A percentile compares a stretch with the other conserved stretches of the same genome.
Conservation (phyloP, 805 yeast species). For the Lachancea mirantina region DNA sequence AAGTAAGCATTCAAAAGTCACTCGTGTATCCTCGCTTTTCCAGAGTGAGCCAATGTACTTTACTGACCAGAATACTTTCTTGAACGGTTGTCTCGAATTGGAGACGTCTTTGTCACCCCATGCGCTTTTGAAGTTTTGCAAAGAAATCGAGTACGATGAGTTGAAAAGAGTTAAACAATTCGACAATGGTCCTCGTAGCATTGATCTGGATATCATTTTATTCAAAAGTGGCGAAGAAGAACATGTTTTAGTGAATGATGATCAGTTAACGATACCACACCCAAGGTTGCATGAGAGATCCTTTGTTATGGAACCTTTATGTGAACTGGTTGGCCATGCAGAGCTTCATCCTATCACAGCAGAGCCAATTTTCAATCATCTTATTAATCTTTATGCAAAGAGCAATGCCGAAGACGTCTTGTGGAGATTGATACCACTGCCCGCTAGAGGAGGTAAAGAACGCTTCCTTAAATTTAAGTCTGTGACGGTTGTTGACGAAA, state of each 20-base stretch:
- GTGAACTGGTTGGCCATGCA: slow-evolving; percentile 67
- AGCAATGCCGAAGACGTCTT: slow-evolving; percentile 47
- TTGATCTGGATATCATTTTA: slow-evolving; percentile 81
- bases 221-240: slow-evolving; percentile 36
- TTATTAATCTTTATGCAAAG: slow-evolving; percentile 42
- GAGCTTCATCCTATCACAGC: slow-evolving; percentile 78
- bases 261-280: slow-evolving; percentile 73
- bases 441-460: slow-evolving; percentile 20
- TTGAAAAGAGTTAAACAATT: slow-evolving; percentile 66
- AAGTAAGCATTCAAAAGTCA: slow-evolving; percentile 39
- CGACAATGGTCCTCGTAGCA: slow-evolving; percentile 87
- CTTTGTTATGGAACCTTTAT: slow-evolving; percentile 83
- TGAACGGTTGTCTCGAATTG: slow-evolving; percentile 74
- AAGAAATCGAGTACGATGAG: slow-evolving; percentile 69
- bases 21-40: slow-evolving; percentile 68
- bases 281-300: slow-evolving; percentile 80
- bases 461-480: slow-evolving; percentile 23
- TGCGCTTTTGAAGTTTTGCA: slow-evolving; percentile 52
- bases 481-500: slow-evolving; percentile 39
- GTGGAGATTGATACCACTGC: slow-evolving; percentile 43
- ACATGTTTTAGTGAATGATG: slow-evolving; percentile 42
- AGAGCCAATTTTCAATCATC: slow-evolving; percentile 66
- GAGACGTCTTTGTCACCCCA: slow-evolving; percentile 58
- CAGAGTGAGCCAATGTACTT: slow-evolving; percentile 91
- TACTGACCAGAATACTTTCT: slow-evolving; percentile 68